Percentiles rank a stretch among this genome's conserved stretches.
Conservation (phyloP, 148 eudicot genomes). For the Rhododendron mucronatum region DNA sequence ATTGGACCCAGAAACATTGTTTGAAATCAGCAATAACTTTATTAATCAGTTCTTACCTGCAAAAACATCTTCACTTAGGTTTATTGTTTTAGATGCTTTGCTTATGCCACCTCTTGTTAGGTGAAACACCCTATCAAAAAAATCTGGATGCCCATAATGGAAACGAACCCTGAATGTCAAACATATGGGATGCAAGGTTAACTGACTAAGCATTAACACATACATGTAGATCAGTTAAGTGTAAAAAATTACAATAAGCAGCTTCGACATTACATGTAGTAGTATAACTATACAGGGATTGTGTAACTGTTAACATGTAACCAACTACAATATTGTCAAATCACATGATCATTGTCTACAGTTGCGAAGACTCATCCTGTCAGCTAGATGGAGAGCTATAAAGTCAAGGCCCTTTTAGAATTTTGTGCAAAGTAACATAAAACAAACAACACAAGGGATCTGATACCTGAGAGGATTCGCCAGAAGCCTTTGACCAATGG, state of each 20-base stretch:
- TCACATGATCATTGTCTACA: not conserved
- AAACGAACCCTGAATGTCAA: constrained; percentile 69
- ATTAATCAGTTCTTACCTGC: constrained; percentile 47
- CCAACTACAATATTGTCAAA: not conserved
- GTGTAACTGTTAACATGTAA: not conserved
- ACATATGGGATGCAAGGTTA: not conserved
- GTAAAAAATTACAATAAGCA: not conserved
- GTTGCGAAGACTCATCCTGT: not conserved
- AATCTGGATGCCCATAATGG: constrained; percentile 98
- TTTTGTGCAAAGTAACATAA: not conserved
- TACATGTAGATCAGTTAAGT: not conserved
- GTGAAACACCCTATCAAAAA: constrained; percentile 96
- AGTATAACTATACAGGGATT: not conserved
- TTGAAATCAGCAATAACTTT: not conserved
- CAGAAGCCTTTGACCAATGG: constrained; percentile 92
- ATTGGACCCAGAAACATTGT: not conserved
- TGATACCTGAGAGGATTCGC: constrained; percentile 92
- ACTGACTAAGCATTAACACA: not conserved
- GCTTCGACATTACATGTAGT: not conserved
- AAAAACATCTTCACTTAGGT: constrained; percentile 94
- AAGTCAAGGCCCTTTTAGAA: not conserved
- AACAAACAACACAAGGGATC: not conserved
- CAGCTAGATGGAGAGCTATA: not conserved
- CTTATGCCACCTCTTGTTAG: constrained; percentile 96
- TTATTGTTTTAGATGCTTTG: constrained; percentile 93